A percentile compares a stretch with the other conserved stretches of the same genome.
Conservation (phyloP, 768 basidiomycete genomes). For the Boletus vermiculosoides region DNA sequence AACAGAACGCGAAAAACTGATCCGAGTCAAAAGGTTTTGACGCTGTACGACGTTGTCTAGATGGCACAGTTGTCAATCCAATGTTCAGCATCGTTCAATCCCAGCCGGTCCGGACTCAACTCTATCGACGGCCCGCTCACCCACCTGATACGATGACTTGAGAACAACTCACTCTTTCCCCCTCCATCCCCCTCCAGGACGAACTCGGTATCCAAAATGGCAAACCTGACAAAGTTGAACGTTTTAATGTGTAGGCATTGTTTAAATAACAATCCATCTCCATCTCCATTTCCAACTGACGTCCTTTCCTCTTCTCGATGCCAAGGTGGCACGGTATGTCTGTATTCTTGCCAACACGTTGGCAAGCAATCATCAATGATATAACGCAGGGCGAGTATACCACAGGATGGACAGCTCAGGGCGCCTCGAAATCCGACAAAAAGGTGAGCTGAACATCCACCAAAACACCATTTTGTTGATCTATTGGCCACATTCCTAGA, state of each 20-base stretch:
- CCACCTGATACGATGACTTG: background rate
- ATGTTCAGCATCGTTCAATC: background rate
- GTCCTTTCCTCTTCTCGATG: constrained; percentile 3
- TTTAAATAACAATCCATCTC: background rate
- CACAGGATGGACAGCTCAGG: constrained; percentile 89
- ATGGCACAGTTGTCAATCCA: background rate
- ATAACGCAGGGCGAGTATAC: constrained; percentile 77
- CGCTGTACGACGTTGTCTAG: background rate
- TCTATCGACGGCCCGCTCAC: background rate
- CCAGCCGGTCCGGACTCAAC: background rate
- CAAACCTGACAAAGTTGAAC: constrained; percentile 54
- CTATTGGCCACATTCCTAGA: constrained; percentile 38
- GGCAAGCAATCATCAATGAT: background rate
- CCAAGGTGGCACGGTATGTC: constrained; percentile 49
- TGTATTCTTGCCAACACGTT: background rate
- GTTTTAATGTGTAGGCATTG: constrained; percentile 70
- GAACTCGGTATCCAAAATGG: constrained; percentile 33
- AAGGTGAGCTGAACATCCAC: constrained; percentile 51
- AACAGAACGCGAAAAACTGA: background rate
- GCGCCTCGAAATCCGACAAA: constrained; percentile 94
- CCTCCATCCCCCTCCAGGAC: background rate
- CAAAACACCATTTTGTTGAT: background rate
- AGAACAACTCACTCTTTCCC: background rate
- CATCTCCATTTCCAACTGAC: constrained; percentile 4
- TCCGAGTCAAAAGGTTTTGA: background rate